Percentiles rank a stretch among this genome's conserved stretches.
Evolutionary conservation across 2,329 filamentous ascomycete genomes (phyloP).

Genomic region (Rhinocladiella similis): DNA sequence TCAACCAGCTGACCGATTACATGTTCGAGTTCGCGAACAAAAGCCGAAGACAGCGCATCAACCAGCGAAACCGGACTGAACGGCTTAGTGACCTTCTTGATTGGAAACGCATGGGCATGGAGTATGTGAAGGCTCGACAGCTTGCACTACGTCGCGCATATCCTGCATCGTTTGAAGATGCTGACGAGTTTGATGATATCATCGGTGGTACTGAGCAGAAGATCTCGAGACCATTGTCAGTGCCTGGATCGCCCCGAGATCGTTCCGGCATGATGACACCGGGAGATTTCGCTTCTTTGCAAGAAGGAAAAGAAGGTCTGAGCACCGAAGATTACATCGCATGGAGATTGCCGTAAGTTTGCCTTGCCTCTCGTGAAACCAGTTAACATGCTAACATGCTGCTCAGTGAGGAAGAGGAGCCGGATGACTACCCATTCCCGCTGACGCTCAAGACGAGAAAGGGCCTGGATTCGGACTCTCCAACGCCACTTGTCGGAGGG

Average conservation of each 20-base stretch:
- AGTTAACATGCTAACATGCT: constrained; percentile 3
- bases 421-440: constrained; percentile 73
- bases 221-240: constrained; percentile 90
- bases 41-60: constrained; percentile 94
- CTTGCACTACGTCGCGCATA: constrained; percentile 89
- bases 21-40: constrained; percentile 96
- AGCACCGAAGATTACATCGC: constrained; percentile 97
- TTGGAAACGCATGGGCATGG: constrained; percentile 99
- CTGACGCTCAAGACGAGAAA: constrained; percentile 61
- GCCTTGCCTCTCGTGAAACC: not conserved
- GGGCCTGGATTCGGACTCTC: constrained; percentile 32
- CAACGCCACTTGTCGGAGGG: constrained; percentile 26
- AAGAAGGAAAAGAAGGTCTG: constrained; percentile 89
- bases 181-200: constrained; percentile 81
- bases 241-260: constrained; percentile 88
- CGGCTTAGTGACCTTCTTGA: constrained; percentile 90
- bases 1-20: constrained; percentile 86
- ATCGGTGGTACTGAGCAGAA: constrained; percentile 93
- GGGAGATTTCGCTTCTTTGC: constrained; percentile 93
- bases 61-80: constrained; percentile 96
- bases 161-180: constrained; percentile 74
- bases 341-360: constrained; percentile 94
- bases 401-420: constrained; percentile 84
- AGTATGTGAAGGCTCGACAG: constrained; percentile 97
- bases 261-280: constrained; percentile 98